Evolutionary conservation across 495 filamentous ascomycete genomes (phyloP).

Genomic region (Astrocystis sublimbata): DNA sequence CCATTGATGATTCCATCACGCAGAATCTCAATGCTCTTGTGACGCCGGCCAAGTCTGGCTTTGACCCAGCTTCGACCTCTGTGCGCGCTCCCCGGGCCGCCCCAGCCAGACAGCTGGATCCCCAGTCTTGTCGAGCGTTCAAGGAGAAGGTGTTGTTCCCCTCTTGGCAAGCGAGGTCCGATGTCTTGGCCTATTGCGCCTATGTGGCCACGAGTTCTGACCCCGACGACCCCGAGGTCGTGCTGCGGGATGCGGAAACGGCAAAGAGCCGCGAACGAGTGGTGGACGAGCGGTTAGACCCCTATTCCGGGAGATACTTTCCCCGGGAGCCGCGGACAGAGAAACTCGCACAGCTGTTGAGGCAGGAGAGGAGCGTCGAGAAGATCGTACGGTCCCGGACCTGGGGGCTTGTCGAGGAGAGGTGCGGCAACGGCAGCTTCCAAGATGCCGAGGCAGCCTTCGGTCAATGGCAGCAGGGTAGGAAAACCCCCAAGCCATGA

Average conservation of each 20-base stretch:
- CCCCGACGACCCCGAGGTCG: conserved; percentile 80
- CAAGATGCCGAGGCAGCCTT: conserved; percentile 64
- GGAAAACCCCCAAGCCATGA: conserved; percentile 20
- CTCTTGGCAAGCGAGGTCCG: conserved; percentile 82
- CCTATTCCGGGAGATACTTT: conserved; percentile 84
- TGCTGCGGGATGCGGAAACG: conserved; percentile 68
- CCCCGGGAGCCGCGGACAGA: conserved; percentile 84
- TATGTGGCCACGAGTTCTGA: conserved; percentile 85
- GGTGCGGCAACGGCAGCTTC: conserved; percentile 61
- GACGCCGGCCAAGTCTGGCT: conserved; percentile 68
- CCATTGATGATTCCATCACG: conserved; percentile 89
- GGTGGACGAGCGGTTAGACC: conserved; percentile 88
- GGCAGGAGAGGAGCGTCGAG: conserved; percentile 86
- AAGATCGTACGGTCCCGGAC: conserved; percentile 79
- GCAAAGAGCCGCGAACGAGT: conserved; percentile 70
- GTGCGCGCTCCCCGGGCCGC: conserved; percentile 52
- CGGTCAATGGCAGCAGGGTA: conserved; percentile 43
- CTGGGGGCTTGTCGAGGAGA: conserved; percentile 78
- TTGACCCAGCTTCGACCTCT: conserved; percentile 78
- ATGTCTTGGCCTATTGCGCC: conserved; percentile 87
- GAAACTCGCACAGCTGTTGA: conserved; percentile 69
- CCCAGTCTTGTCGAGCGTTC: conserved; percentile 66
- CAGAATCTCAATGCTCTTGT: conserved; percentile 91
- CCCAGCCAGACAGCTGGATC: conserved; percentile 57
- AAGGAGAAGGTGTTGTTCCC: conserved; percentile 80